Evolutionary conservation across 2,329 filamentous ascomycete genomes (phyloP).

Genomic region (Thelonectria blattea): DNA sequence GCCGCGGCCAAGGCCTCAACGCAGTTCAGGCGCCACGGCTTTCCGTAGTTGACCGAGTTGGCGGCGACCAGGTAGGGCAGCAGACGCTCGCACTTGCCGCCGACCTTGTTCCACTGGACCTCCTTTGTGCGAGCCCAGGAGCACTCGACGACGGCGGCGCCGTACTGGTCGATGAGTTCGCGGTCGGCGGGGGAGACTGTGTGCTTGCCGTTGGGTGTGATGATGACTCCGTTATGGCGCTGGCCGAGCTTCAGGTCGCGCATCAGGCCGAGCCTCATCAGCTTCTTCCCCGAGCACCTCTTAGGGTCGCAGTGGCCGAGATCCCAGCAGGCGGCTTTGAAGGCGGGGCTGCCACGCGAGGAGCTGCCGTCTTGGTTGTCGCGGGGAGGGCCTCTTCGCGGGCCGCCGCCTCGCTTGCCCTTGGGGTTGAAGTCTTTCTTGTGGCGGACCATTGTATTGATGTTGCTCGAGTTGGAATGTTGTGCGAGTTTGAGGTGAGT

Average conservation of each 20-base stretch:
- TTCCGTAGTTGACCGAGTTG: constrained; percentile 96
- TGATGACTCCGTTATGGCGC: constrained; percentile 88
- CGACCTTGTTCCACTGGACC: constrained; percentile 88
- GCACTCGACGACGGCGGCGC: constrained; percentile 95
- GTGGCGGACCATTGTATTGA: constrained; percentile 79
- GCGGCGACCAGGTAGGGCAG: constrained; percentile 95
- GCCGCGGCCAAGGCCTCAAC: constrained; percentile 92
- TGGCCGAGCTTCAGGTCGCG: constrained; percentile 90
- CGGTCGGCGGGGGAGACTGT: constrained; percentile 84
- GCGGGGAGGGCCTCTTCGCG: constrained; percentile 59
- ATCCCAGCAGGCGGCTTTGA: constrained; percentile 98
- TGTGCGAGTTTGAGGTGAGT: too few relatives aligned
- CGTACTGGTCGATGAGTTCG: constrained; percentile 82
- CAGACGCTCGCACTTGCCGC: constrained; percentile 88
- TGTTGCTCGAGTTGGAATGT: background rate
- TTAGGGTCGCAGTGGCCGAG: constrained; percentile 97
- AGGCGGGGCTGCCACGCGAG: constrained; percentile 55
- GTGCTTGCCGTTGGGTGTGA: constrained; percentile 91
- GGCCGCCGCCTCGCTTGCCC: constrained; percentile 71
- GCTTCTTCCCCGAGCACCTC: constrained; percentile 90
- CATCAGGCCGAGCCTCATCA: constrained; percentile 93
- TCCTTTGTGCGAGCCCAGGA: constrained; percentile 94
- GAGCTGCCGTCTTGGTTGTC: constrained; percentile 46
- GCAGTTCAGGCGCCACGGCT: constrained; percentile 93
- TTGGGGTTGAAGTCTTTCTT: constrained; percentile 84